These are phyloP conservation scores for Alternaria sp. DNA, from an alignment of 2,329 filamentous ascomycete species.

Conservation along the genomic window DNA sequence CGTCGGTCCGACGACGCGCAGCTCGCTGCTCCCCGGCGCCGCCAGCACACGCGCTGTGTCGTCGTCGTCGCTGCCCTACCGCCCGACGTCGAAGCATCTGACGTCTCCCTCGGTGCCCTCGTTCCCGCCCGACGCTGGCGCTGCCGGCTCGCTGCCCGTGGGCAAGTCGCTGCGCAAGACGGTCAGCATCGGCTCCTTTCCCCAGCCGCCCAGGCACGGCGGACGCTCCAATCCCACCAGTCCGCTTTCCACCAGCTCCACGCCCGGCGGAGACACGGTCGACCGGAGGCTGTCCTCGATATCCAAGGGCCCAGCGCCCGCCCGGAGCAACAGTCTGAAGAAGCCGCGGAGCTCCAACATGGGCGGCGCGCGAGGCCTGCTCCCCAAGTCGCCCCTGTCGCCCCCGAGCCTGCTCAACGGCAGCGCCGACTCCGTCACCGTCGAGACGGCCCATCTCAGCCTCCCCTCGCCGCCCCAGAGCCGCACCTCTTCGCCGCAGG, in stretches of 20 bases:
- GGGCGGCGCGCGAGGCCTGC: conserved; percentile 37
- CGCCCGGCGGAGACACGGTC: conserved; percentile 42
- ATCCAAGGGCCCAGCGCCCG: conserved; percentile 36
- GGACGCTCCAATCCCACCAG: conserved; percentile 58
- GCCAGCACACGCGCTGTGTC: conserved; percentile 38
- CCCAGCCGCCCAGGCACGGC: conserved; percentile 79
- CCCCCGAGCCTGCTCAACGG: conserved; percentile 79
- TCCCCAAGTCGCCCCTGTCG: conserved; percentile 52
- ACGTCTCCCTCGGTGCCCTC: conserved; percentile 56
- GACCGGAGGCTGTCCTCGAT: conserved; percentile 39
- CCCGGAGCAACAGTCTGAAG: conserved; percentile 46
- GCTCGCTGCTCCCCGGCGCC: conserved; percentile 38
- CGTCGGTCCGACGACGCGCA: conserved; percentile 34
- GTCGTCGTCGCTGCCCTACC: conserved; percentile 40
- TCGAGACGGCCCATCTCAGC: conserved; percentile 70
- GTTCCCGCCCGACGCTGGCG: conserved; percentile 51
- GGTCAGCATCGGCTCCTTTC: conserved; percentile 92
- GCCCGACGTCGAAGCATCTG: conserved; percentile 33
- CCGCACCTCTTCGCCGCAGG: conserved; percentile 88
- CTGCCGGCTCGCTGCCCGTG: conserved; percentile 32
- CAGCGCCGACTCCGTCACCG: conserved; percentile 76
- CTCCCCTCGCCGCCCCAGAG: conserved; percentile 85
- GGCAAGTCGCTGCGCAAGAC: conserved; percentile 81
- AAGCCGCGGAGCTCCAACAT: conserved; percentile 56
- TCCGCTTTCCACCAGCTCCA: conserved; percentile 58